Evolutionary conservation across 2,329 filamentous ascomycete species (phyloP), one percentile per base, ranked within the genome.

Genomic region (Talaromyces sp.): DNA sequence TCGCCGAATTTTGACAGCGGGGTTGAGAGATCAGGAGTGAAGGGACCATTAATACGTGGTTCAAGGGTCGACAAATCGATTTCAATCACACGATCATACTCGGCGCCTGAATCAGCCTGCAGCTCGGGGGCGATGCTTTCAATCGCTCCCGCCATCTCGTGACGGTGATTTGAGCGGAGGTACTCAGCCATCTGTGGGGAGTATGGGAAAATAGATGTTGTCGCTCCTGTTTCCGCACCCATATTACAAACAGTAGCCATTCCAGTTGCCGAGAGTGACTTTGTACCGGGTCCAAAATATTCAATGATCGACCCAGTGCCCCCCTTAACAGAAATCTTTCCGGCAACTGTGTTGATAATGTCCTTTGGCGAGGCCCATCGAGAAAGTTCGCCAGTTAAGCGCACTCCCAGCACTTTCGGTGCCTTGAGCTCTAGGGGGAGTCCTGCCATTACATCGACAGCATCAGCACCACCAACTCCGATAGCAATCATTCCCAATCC

Each of bases 371-470:
- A 87, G 0, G 91, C 87, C 94, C 94, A 99, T 66, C 90, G 91
- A 70, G 80, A 89, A 53, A 99, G 82, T 75, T 89, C 78, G 62
- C 94, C 94, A 40, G 58, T 61, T 17, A 63, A 55, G 24, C 59
- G 59, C 32, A 63, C 59, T 52, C 61, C 61, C 42, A 63, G 54
- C 29, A 99, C 82, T 73, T 90, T 91, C 14, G 94, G 94, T 3
- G 94, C 94, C 80, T 96, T 97, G 53, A 99, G 79, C 76, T 99
- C 94, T 94, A 94, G 99, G 0, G 94, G 94, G 7, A 92, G 91
- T 68, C 96, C 92, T 2, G 97, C 94, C 33, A 99, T 84, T 4
- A 92, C 94, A 76, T 99, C 94, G 1, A 99, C 94, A 17, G 94
- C 94, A 76, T 99, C 94, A 19, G 94, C 94, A 67, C 94, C 94